These are phyloP conservation scores for Centella asiatica DNA, from an alignment of 129 eudicot genomes.

Conservation along the genomic window DNA sequence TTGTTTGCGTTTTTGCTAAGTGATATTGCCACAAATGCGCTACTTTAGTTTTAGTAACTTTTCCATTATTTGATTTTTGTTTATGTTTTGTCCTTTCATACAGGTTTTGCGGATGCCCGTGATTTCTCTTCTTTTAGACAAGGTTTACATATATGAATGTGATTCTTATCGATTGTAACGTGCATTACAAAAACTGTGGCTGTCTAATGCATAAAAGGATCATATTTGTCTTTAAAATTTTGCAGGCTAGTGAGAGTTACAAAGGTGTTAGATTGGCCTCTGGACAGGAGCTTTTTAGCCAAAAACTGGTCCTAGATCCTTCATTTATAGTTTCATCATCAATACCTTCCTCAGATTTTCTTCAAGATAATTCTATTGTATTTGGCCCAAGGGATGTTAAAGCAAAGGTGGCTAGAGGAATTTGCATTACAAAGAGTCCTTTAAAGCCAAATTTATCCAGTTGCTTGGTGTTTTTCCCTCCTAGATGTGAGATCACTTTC, in stretches of 20 bases:
- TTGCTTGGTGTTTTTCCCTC: constrained; percentile 79
- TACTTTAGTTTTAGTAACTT: not conserved
- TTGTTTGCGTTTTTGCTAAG: not conserved
- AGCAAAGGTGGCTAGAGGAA: constrained; percentile 70
- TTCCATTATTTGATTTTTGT: not conserved
- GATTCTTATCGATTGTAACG: not conserved
- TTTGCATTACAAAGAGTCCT: constrained; percentile 63
- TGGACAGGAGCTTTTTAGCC: constrained; percentile 86
- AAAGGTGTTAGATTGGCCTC: constrained; percentile 74
- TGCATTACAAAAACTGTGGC: not conserved
- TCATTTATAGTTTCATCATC: constrained; percentile 35
- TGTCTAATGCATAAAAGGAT: not conserved
- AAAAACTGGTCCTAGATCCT: constrained; percentile 63
- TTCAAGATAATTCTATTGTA: constrained; percentile 22
- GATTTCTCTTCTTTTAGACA: constrained; percentile 45
- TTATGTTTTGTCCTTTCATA: not conserved
- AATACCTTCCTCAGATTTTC: constrained; percentile 26
- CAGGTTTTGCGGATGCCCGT: constrained; percentile 94
- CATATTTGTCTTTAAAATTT: constrained; percentile 13
- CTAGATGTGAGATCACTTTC: constrained; percentile 53
- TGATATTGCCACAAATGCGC: not conserved
- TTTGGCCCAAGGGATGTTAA: constrained; percentile 17
- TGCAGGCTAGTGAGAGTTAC: constrained; percentile 50
- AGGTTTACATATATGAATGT: constrained; percentile 32
- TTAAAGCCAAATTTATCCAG: constrained; percentile 53